A percentile compares a stretch with the other conserved stretches of the same genome.
Conservation (phyloP, 1,139 yeast genomes). For the Blastobotrys ciferrii region DNA sequence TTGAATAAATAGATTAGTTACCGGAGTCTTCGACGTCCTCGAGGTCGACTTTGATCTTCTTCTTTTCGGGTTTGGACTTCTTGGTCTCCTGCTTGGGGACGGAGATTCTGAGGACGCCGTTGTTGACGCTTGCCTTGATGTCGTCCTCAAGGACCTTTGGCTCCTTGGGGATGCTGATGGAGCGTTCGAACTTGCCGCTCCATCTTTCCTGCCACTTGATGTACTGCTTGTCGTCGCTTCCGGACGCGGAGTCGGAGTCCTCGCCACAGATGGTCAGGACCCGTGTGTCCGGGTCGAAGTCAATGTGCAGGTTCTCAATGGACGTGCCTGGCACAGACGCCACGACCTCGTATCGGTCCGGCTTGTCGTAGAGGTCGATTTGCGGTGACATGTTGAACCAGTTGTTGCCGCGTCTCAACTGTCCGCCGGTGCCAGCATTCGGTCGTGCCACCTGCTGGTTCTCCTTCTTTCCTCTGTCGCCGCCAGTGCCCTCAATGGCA, state of each 20-base stretch:
- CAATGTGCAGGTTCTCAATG: constrained; percentile 48
- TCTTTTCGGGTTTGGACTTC: background rate
- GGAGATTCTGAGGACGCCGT: constrained; percentile 52
- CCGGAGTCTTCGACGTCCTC: constrained; percentile 3
- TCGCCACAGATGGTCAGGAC: constrained; percentile 25
- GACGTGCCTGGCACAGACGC: constrained; percentile 55
- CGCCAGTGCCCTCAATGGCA: background rate
- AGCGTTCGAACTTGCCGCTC: constrained; percentile 48
- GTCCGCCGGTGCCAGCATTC: background rate
- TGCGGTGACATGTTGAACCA: constrained; percentile 42
- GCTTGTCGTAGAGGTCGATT: constrained; percentile 50
- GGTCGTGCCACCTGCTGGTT: background rate
- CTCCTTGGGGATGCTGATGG: constrained; percentile 50
- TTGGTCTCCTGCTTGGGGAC: constrained; percentile 43
- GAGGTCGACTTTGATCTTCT: constrained; percentile 1
- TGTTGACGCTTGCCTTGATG: constrained; percentile 50
- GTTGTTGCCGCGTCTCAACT: background rate
- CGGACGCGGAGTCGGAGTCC: constrained; percentile 8
- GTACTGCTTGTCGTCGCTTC: constrained; percentile 15
- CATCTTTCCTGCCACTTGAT: constrained; percentile 29
- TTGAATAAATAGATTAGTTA: background rate
- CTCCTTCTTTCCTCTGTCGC: background rate
- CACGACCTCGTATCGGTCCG: constrained; percentile 45
- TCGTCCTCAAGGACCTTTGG: constrained; percentile 51
- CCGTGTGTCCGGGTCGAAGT: constrained; percentile 45